Percentiles rank a stretch among this genome's conserved stretches.
Evolutionary conservation across 306 rosid species (phyloP).

Genomic region (Acacia confusa): DNA sequence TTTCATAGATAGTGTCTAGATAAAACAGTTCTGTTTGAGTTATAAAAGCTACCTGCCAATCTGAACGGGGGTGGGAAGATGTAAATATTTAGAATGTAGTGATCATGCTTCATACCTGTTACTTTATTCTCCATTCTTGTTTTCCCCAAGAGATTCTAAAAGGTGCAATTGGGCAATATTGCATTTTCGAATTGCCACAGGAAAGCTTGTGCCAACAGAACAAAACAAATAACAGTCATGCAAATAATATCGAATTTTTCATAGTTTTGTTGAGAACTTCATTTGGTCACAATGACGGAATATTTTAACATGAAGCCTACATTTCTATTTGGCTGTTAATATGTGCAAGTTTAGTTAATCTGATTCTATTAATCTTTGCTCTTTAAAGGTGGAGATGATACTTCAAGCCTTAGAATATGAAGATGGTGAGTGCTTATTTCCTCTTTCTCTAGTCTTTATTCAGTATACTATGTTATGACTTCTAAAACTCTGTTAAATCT

Average conservation of each 20-base stretch:
- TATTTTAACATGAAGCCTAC: background rate
- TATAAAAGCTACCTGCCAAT: background rate
- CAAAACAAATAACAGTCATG: background rate
- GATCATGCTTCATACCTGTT: background rate
- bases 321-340: background rate
- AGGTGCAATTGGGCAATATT: slow-evolving; percentile 6
- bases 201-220: background rate
- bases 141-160: background rate
- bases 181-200: background rate
- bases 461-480: background rate
- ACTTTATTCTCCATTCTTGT: background rate
- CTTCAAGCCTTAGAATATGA: slow-evolving; percentile 92
- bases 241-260: background rate
- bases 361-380: slow-evolving; percentile 26
- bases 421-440: slow-evolving; percentile 51
- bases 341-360: slow-evolving; percentile 7
- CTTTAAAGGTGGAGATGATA: slow-evolving; percentile 79
- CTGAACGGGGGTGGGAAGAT: background rate
- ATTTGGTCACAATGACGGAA: background rate
- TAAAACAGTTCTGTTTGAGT: background rate
- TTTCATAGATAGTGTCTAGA: background rate
- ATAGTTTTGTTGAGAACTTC: slow-evolving; percentile 21
- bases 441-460: background rate
- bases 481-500: background rate
- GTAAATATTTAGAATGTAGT: background rate